Conservation (phyloP, 352 stramenopile genomes). For the Globisporangium emineosum region DNA sequence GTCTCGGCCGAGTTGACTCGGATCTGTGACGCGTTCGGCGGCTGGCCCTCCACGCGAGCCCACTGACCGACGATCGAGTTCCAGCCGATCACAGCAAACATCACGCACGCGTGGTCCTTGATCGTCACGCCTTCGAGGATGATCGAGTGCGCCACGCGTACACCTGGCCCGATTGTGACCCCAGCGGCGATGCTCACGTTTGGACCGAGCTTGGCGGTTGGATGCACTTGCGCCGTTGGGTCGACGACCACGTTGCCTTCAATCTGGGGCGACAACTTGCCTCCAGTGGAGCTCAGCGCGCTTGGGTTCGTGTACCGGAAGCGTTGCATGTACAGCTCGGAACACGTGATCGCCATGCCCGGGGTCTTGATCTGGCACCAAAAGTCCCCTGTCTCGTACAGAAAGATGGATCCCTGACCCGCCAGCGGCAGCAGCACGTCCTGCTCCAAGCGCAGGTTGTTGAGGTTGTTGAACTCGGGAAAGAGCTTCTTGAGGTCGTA, state of each 20-base stretch:
- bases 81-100: constrained; percentile 88
- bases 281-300: constrained; percentile 69
- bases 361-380: constrained; percentile 91
- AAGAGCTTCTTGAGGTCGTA: constrained; percentile 87
- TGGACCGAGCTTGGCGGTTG: constrained; percentile 81
- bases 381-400: constrained; percentile 86
- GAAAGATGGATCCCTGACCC: constrained; percentile 64
- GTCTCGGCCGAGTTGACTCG: constrained; percentile 66
- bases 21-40: constrained; percentile 74
- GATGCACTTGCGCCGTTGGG: constrained; percentile 71
- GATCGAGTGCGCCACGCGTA: constrained; percentile 84
- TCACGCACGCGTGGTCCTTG: constrained; percentile 84
- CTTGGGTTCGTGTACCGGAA: constrained; percentile 89
- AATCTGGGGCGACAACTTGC: constrained; percentile 82
- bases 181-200: constrained; percentile 86
- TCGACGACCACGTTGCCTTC: constrained; percentile 88
- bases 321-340: constrained; percentile 89
- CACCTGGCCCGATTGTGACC: constrained; percentile 78
- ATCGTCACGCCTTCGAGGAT: constrained; percentile 87
- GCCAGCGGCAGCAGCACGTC: constrained; percentile 81
- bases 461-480: constrained; percentile 81
- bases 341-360: constrained; percentile 88
- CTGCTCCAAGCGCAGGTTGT: constrained; percentile 83
- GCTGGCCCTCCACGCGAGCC: constrained; percentile 80
- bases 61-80: constrained; percentile 88